A percentile compares a stretch with the other conserved stretches of the same genome.
Conservation (phyloP, 2,329 filamentous ascomycete species). For the Fusarium xyrophilum region DNA sequence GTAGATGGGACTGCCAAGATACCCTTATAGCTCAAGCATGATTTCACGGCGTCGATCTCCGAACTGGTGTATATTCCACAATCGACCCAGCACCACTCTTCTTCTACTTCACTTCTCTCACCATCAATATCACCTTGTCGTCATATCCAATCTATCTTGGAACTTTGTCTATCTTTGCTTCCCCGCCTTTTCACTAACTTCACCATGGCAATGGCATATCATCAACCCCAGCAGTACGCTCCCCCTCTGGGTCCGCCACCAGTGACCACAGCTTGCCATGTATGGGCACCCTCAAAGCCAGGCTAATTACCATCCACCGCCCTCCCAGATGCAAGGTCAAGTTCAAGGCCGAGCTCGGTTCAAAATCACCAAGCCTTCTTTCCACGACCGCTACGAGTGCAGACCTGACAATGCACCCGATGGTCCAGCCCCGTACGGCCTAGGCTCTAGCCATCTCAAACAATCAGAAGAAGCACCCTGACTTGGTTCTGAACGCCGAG, state of each 20-base stretch:
- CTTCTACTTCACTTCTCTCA: background rate
- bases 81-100: background rate
- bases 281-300: background rate
- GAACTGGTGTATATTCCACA: background rate
- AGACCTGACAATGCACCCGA: background rate
- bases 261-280: background rate
- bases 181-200: rapidly evolving
- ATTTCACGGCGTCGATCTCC: background rate
- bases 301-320: background rate
- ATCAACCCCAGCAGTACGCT: background rate
- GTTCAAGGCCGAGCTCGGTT: background rate
- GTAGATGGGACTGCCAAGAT: rapidly evolving
- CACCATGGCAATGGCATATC: background rate
- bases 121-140: background rate
- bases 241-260: background rate
- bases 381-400: background rate
- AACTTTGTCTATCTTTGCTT: background rate
- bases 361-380: background rate
- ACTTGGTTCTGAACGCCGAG: background rate
- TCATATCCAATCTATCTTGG: background rate
- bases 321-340: background rate
- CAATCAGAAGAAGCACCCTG: background rate
- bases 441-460: background rate
- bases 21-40: background rate
- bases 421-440: background rate